Evolutionary conservation across 768 basidiomycete species (phyloP).

Genomic region (Russula ochroleuca): DNA sequence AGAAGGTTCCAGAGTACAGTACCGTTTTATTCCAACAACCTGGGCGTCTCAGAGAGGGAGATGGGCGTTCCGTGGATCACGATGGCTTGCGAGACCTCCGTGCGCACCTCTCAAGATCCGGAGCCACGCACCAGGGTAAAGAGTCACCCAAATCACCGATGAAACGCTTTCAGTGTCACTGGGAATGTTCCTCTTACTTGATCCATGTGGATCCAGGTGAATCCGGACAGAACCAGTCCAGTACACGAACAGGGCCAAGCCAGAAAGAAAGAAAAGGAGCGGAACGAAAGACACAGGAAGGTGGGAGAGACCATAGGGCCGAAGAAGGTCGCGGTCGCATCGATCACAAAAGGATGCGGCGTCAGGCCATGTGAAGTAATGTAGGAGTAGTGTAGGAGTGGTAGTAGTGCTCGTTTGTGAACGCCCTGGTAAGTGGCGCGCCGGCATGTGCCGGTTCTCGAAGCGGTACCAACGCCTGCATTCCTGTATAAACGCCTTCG

Average conservation of each 20-base stretch:
- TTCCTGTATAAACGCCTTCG: too few relatives aligned
- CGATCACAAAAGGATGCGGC: neutral
- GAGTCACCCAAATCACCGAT: neutral
- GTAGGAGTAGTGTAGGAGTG: constrained; percentile 4
- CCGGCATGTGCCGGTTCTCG: neutral
- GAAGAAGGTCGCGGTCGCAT: neutral
- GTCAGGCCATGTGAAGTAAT: neutral
- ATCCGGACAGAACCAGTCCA: neutral
- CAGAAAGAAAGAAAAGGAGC: too few relatives aligned
- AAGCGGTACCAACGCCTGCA: too few relatives aligned
- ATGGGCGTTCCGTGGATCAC: neutral
- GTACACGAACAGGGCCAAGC: neutral
- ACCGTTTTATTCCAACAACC: neutral
- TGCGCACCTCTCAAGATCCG: too few relatives aligned
- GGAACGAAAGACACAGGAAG: neutral
- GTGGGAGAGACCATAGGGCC: neutral
- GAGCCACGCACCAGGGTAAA: neutral
- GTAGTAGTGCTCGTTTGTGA: neutral
- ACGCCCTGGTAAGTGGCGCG: neutral
- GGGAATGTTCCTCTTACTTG: neutral
- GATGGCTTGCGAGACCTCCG: neutral
- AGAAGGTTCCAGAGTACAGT: neutral
- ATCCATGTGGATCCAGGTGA: neutral
- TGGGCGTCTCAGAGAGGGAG: neutral
- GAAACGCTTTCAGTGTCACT: neutral